Percentiles rank a stretch among this genome's conserved stretches.
Conservation (phyloP, 2,329 filamentous ascomycete genomes). For the Ophiocordyceps camponoti-leonardi region DNA sequence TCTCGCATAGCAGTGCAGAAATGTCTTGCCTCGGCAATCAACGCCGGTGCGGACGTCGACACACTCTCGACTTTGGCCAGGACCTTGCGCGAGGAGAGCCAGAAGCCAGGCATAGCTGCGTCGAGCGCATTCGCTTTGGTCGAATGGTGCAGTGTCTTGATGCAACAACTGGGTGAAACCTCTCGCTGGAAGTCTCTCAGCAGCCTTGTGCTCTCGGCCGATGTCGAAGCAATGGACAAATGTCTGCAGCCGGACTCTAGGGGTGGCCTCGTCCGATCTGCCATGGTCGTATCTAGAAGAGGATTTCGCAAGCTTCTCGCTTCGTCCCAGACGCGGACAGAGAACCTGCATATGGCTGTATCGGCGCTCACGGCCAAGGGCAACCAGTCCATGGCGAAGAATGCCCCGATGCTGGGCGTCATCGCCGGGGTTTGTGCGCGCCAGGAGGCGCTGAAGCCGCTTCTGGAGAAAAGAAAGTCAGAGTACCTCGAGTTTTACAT, state of each 20-base stretch:
- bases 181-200: constrained; percentile 47
- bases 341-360: constrained; percentile 46
- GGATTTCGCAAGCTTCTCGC: constrained; percentile 61
- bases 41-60: constrained; percentile 32
- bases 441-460: constrained; percentile 41
- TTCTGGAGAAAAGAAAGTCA: constrained; percentile 47
- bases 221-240: constrained; percentile 61
- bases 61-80: constrained; percentile 47
- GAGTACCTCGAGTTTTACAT: constrained; percentile 69
- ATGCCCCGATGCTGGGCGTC: constrained; percentile 66
- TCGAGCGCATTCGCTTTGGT: constrained; percentile 74
- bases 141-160: constrained; percentile 72
- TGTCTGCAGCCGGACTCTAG: constrained; percentile 52
- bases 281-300: constrained; percentile 61
- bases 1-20: constrained; percentile 71
- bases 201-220: constrained; percentile 46
- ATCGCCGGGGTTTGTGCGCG: constrained; percentile 76
- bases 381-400: constrained; percentile 43
- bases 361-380: constrained; percentile 52
- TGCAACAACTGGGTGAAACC: constrained; percentile 51
- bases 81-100: constrained; percentile 52
- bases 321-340: constrained; percentile 33
- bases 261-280: constrained; percentile 50
- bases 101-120: constrained; percentile 61
- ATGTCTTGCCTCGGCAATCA: constrained; percentile 56